Conservation (phyloP, 192 early-diverging fungal species). For the Backusella liffmaniae region DNA sequence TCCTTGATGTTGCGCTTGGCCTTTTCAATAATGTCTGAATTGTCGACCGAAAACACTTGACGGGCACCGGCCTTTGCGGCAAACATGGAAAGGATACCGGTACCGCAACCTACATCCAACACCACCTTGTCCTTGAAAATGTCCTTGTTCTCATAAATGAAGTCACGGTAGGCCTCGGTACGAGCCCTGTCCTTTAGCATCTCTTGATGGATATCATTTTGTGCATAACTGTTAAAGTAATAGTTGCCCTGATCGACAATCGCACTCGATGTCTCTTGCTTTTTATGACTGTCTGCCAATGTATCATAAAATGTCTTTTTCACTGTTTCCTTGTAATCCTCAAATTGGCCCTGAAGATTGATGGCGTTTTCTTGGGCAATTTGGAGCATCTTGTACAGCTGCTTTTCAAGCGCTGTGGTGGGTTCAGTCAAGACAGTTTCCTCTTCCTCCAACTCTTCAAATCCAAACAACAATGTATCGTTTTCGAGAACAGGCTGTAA, state of each 20-base stretch:
- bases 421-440: constrained; percentile 19
- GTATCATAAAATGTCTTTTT: constrained; percentile 67
- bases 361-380: constrained; percentile 55
- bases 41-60: constrained; percentile 76
- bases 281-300: neutral
- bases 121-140: constrained; percentile 85
- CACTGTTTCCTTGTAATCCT: constrained; percentile 67
- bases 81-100: constrained; percentile 92
- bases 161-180: constrained; percentile 79
- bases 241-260: constrained; percentile 54
- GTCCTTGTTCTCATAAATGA: constrained; percentile 81
- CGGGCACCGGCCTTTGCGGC: constrained; percentile 84
- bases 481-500: constrained; percentile 66
- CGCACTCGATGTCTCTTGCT: neutral
- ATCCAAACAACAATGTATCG: constrained; percentile 56
- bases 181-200: constrained; percentile 86
- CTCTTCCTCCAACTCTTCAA: constrained; percentile 68
- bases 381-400: constrained; percentile 53
- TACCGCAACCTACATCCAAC: constrained; percentile 88
- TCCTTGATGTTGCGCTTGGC: constrained; percentile 73
- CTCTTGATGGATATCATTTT: constrained; percentile 67
- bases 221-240: constrained; percentile 99
- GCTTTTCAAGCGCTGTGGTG: constrained; percentile 52
- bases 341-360: constrained; percentile 57
- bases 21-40: constrained; percentile 82